Percentiles rank a stretch among this genome's conserved stretches.
Evolutionary conservation across 352 stramenopile genomes (phyloP).

Genomic region (Pythium folliculosum): DNA sequence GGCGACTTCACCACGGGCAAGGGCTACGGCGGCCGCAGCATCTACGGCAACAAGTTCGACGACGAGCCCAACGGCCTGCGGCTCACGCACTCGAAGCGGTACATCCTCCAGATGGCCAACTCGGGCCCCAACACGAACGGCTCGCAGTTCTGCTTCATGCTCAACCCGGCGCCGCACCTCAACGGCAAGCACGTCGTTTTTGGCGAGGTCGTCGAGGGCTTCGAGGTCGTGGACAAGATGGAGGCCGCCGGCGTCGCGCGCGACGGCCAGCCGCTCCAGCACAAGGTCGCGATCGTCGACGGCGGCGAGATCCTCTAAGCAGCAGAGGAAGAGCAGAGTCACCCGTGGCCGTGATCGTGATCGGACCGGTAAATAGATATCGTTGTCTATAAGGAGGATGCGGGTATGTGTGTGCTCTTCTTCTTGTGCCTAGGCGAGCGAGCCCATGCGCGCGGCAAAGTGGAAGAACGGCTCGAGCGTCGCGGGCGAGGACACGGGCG

Average conservation of each 20-base stretch:
- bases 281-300: slow-evolving; percentile 78
- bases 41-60: slow-evolving; percentile 97
- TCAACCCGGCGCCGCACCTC: slow-evolving; percentile 64
- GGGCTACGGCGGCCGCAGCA: slow-evolving; percentile 95
- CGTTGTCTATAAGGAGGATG: not conserved
- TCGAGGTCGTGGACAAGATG: slow-evolving; percentile 85
- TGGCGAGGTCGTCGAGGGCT: slow-evolving; percentile 83
- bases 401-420: not conserved
- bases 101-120: slow-evolving; percentile 97
- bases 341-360: too few species aligned
- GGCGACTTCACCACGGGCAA: slow-evolving; percentile 94
- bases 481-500: slow-evolving; percentile 55
- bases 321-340: not conserved
- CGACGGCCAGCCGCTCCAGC: slow-evolving; percentile 62
- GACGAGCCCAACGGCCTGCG: slow-evolving; percentile 94
- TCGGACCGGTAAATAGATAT: slow-evolving; percentile 9
- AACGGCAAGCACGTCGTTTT: slow-evolving; percentile 88
- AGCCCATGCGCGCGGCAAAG: slow-evolving; percentile 66
- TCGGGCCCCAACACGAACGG: slow-evolving; percentile 97
- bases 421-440: slow-evolving; percentile 34
- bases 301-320: slow-evolving; percentile 65
- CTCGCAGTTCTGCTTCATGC: slow-evolving; percentile 99
- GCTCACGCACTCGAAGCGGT: slow-evolving; percentile 79
- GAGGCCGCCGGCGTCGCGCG: slow-evolving; percentile 59
- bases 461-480: slow-evolving; percentile 58